Conservation (phyloP, 2,329 filamentous ascomycete genomes). For the Parasarocladium wereldwijsianum region DNA sequence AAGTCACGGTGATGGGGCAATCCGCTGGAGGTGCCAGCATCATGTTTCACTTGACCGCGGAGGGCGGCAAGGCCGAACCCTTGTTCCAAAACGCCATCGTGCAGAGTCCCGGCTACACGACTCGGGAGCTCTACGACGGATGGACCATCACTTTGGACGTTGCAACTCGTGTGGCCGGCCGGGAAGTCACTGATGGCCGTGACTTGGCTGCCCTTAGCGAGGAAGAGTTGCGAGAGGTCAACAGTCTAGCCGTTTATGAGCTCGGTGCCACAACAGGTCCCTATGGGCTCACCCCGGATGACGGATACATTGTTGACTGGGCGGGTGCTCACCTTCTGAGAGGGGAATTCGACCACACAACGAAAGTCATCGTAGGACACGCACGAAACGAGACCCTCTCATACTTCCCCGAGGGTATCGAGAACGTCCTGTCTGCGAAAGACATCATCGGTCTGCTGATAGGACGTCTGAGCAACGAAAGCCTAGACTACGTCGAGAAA, state of each 20-base stretch:
- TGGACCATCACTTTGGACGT: slow-evolving; percentile 6
- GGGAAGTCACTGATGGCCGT: slow-evolving; percentile 5
- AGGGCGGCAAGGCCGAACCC: slow-evolving; percentile 20
- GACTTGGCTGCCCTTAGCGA: slow-evolving; percentile 5
- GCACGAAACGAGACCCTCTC: slow-evolving; percentile 34
- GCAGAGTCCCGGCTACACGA: slow-evolving; percentile 10
- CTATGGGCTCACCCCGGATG: slow-evolving; percentile 11
- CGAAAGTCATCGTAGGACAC: slow-evolving; percentile 13
- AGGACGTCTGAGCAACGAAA: neutral
- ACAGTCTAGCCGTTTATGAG: slow-evolving; percentile 9
- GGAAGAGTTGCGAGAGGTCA: slow-evolving; percentile 17
- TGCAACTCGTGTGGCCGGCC: slow-evolving; percentile 5
- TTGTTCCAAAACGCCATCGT: slow-evolving; percentile 34
- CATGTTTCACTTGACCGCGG: slow-evolving; percentile 30
- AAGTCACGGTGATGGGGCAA: slow-evolving; percentile 36
- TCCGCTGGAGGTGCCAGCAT: slow-evolving; percentile 35
- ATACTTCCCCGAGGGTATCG: slow-evolving; percentile 19
- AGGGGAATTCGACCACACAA: slow-evolving; percentile 14
- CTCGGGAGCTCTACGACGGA: slow-evolving; percentile 4
- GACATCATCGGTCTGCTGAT: neutral
- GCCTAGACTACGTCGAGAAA: slow-evolving; percentile 24
- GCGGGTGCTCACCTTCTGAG: slow-evolving; percentile 14
- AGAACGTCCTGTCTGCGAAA: neutral
- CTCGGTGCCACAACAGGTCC: neutral
- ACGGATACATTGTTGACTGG: slow-evolving; percentile 13